Evolutionary conservation across 345 rosid species (phyloP).

Genomic region (Diplotaxis tenuifolia): DNA sequence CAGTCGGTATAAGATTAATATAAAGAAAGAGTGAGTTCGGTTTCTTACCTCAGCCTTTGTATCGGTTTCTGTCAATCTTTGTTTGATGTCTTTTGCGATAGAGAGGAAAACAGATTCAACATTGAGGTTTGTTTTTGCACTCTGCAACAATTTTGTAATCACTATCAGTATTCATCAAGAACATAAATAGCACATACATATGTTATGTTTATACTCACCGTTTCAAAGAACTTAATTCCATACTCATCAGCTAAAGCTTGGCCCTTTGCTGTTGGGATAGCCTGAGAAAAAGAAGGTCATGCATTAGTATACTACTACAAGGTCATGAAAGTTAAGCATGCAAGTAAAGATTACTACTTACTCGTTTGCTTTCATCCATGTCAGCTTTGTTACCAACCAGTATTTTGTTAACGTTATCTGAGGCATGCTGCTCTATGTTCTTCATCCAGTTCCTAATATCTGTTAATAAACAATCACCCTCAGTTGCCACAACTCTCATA

Average conservation of each 20-base stretch:
- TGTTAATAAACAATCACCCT: conserved; percentile 28
- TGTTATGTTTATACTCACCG: conserved; percentile 35
- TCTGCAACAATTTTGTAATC: conserved; percentile 37
- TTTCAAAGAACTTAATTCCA: conserved; percentile 58
- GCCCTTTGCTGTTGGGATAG: conserved; percentile 55
- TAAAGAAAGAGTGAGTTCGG: background rate
- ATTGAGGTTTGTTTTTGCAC: conserved; percentile 57
- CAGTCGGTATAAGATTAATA: background rate
- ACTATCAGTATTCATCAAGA: conserved; percentile 4
- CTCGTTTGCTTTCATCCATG: conserved; percentile 99
- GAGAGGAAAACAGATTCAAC: conserved; percentile 64
- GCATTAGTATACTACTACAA: background rate
- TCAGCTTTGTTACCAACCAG: conserved; percentile 99
- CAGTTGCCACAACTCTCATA: background rate
- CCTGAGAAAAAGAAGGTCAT: conserved; percentile 35
- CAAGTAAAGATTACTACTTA: conserved; percentile 22
- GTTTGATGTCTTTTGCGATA: conserved; percentile 57
- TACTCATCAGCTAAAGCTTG: conserved; percentile 63
- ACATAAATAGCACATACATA: background rate
- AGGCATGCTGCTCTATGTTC: conserved; percentile 96
- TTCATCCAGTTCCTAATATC: conserved; percentile 99
- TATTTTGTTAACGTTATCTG: conserved; percentile 90
- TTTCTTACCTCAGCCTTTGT: conserved; percentile 37
- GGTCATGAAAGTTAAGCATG: background rate
- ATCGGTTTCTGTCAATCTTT: conserved; percentile 48